phyloP scores from a whole-genome alignment of 331 rosid species.

The Pyracantha coccinea region DNA sequence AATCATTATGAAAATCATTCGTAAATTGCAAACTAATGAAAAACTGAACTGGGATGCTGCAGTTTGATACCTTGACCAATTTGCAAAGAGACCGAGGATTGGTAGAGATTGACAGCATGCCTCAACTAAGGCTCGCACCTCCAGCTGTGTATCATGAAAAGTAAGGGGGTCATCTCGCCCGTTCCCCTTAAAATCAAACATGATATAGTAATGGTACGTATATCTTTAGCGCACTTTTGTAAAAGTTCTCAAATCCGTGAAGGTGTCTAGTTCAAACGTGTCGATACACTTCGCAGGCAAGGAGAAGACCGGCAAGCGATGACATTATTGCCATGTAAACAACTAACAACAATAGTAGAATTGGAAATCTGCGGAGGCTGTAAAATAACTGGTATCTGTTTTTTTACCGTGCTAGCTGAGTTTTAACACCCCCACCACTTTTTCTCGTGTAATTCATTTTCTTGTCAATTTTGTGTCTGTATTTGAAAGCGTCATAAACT shows the following conservation, averaged over 20 bases:
- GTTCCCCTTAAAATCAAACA: slow-evolving; percentile 63
- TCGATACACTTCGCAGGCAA: slow-evolving; percentile 40
- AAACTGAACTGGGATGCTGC: slow-evolving; percentile 33
- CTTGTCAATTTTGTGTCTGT: slow-evolving; percentile 9
- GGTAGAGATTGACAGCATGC: slow-evolving; percentile 71
- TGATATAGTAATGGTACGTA: slow-evolving; percentile 43
- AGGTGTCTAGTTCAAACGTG: slow-evolving; percentile 18
- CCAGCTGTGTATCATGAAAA: slow-evolving; percentile 92
- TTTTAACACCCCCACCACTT: background rate
- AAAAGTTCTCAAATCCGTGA: background rate
- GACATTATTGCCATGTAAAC: slow-evolving; percentile 30
- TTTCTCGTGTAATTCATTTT: background rate
- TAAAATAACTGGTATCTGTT: slow-evolving; percentile 3
- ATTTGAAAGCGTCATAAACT: background rate
- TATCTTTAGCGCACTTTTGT: background rate
- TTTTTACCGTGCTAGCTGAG: background rate
- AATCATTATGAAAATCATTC: background rate
- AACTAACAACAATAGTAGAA: slow-evolving; percentile 16
- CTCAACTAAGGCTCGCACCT: slow-evolving; percentile 85
- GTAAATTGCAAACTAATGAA: slow-evolving; percentile 12
- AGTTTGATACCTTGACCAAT: slow-evolving; percentile 84
- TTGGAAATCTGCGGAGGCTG: slow-evolving; percentile 3
- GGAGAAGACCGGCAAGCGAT: slow-evolving; percentile 55
- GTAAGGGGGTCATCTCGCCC: slow-evolving; percentile 67
- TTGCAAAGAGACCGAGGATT: slow-evolving; percentile 60